Base-by-base conservation (phyloP, 176 grass and related monocot species). In the Carex scoparia region DNA sequence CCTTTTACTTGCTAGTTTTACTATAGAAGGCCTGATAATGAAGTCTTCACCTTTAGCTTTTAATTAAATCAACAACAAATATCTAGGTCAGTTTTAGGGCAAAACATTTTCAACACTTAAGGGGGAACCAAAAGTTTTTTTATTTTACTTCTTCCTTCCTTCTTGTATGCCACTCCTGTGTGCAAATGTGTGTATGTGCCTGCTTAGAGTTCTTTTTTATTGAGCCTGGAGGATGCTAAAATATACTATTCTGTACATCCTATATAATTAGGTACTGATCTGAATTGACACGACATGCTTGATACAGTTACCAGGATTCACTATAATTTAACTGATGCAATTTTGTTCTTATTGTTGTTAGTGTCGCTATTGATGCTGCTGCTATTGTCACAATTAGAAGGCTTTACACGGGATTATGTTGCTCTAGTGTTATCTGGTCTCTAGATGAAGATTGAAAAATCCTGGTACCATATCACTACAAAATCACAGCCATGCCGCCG, bases 361-460 rank as follows among this genome's bases (percentile, higher is more conserved):
- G 49, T 32, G 51, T 78, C 16, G 12, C 74, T 57, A 35, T 27
- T 58, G 74, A 18, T 78, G 53, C 28, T 32, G 19, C 27, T 78
- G 13, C 7, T 74, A 2, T 49, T 18, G 4, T 48, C 18, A 74
- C 28, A 27, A 16, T 68, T 37, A 28, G 19, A 10, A 46, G 70
- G 40, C 7, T 27, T 51, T 9, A 33, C 15, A 48, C 48, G 79
- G 58, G 60, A 61, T 82, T 61, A 82, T 82, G 79, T 40, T 30
- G 55, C 38, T 67, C 19, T 51, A 56, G 49, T 83, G 61, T 83
- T 49, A 83, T 33, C 10, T 85, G 65, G 84, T 73, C 86, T 59
- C 61, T 92, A 86, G 56, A 91, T 94, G 89, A 87, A 91, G 87
- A 78, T 84, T 86, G 65, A 15, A 59, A 85, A 86, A 46, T 65